Conservation (phyloP, 2,329 filamentous ascomycete genomes). For the Botrytis byssoidea region DNA sequence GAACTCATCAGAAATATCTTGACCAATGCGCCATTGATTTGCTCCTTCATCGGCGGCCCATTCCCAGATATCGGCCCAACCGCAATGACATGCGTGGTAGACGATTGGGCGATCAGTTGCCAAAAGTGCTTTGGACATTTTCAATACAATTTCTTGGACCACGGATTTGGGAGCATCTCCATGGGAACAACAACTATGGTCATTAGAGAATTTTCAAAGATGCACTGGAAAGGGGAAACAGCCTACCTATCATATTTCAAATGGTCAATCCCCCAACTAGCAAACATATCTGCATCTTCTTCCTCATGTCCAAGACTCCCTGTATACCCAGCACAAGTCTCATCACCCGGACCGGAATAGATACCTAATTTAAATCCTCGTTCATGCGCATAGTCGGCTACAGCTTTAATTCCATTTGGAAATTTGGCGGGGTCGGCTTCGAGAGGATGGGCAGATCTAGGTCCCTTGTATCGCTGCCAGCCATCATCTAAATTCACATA, state of each 20-base stretch:
- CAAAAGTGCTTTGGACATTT: constrained; percentile 23
- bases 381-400: constrained; percentile 8
- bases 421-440: constrained; percentile 9
- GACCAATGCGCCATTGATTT: constrained; percentile 49
- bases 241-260: constrained; percentile 55
- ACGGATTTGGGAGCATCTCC: background rate
- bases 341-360: constrained; percentile 54
- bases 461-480: constrained; percentile 4
- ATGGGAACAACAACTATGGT: constrained; percentile 8
- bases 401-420: constrained; percentile 2
- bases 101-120: constrained; percentile 47
- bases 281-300: constrained; percentile 57
- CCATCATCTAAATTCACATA: constrained; percentile 15
- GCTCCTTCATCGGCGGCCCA: constrained; percentile 42
- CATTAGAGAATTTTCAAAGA: background rate
- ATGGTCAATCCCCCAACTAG: constrained; percentile 59
- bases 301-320: constrained; percentile 56
- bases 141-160: constrained; percentile 1
- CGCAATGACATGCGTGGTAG: constrained; percentile 55
- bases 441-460: background rate
- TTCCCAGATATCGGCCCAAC: constrained; percentile 46
- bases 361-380: constrained; percentile 57
- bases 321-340: constrained; percentile 36
- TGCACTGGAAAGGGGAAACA: too few relatives aligned
- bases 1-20: constrained; percentile 43